Base-by-base conservation (phyloP, 1,284 basidiomycete genomes). In the Schizopora paradoxa region DNA sequence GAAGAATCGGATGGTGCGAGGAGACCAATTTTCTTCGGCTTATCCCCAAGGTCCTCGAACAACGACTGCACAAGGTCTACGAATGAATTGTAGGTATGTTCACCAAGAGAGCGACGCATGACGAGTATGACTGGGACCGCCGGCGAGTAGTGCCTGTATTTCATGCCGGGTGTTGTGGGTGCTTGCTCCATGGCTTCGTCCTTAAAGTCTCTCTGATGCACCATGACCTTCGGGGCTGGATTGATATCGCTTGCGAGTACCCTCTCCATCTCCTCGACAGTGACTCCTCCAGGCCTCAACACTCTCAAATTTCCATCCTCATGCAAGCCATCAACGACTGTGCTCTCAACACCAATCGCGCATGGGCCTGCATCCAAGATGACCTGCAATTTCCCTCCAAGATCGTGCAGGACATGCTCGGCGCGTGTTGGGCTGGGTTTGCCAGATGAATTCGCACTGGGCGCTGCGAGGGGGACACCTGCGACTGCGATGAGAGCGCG, bases 131-230 rank as follows among this genome's bases (percentile, higher is more conserved):
- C 86, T 2, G 91, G 90, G 8, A 91, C 81, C 1, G 81, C 71
- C 1, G 95, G 95, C 21, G 93, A 89, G 63, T 99, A 99, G 67
- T 99, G 96, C 42, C 88, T 78, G 64, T 99, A 99, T 67, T 99
- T 99, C 94, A 98, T 97, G n/a, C 96, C 96, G 0, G 96, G 96
- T 0, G 96, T 99, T 1, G 91, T 94, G 1, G 95, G 95, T 1
- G 82, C 77, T 38, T 71, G 69, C 60, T 89, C 85, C 49, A 87
- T 68, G 16, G 62, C 65, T 36, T 75, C 69, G 55, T 87, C 85
- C 26, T 65, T 56, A 57, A 82, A 91, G 61, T 91, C 87, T 16
- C 86, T 76, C 43, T 74, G 69, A 58, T 90, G 82, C 6, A 91
- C 86, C 37, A 90, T 67, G 18, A 91, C 83, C 19, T 64, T 70